Base-by-base conservation (phyloP, 805 yeast genomes). In the Candida nitratophila region DNA sequence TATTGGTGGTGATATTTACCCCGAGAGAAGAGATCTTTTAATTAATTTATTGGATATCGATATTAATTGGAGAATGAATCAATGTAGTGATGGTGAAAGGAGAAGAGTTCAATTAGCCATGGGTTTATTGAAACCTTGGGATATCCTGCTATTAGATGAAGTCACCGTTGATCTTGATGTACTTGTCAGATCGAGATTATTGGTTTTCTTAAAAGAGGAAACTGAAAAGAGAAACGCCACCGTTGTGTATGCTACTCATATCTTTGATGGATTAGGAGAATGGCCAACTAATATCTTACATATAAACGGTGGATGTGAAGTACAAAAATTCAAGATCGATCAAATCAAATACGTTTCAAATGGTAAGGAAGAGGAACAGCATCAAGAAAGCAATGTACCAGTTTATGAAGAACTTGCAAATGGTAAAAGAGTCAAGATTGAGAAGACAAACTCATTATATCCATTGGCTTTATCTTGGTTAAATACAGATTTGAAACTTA, bases 151-250 rank as follows among this genome's bases (percentile, higher is more conserved):
- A n/a, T 69, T 93, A 40, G 99, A 93, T 61, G 99, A 93, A 61
- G 98, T 93, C 33, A 93, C 99, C 0, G 96, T 93, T 24, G 99
- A 93, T 62, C 71, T 93, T 52, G 99, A 93, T 59, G 99, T 93
- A 7, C 71, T 93, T 40, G 98, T 90, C 2, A 73, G 99, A 53
- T 77, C 81, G 30, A 72, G 87, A 44, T 66, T 93, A 41, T 67
- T 93, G 49, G 68, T 72, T 1, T 93, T 86, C 59, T 68, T 93
- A 53, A 74, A 73, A 50, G 57, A 64, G n/a, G 99, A 93, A 60
- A 87, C 96, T 5, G 69, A 67, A 40, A 58, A 66, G 0, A 71
- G 98, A 47, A 64, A 73, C 17, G 81, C 95, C 48, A 79, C 89
- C 40, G 86, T 93, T 32, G 80, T 91, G 4, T 93, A 93, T 59